Base-by-base conservation (phyloP, 2,329 filamentous ascomycete genomes). In the Paecilomyces dactylethromorphus region DNA sequence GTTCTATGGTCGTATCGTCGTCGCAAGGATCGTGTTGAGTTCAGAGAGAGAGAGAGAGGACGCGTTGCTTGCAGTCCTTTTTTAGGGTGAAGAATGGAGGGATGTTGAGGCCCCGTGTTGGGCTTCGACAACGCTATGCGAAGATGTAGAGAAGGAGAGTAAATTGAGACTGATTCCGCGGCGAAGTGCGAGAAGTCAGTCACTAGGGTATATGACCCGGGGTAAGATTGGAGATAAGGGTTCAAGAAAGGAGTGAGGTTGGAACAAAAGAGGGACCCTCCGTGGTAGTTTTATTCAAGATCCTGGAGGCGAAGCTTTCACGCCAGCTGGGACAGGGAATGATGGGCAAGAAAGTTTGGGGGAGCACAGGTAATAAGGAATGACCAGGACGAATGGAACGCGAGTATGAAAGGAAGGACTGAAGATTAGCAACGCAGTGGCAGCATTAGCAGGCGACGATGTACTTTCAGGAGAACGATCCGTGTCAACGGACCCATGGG, bases 401-500 rank as follows among this genome's bases (percentile, higher is more conserved):
- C 50, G 21, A 52, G 50, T 11, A 29, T 22, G 26, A 29, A 29
- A 52, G 21, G 50, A 52, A 21, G 15, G 21, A 29, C 21, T 24
- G 26, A 52, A 18, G 18, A 12, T 26, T 52, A 52, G 24, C 49
- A 52, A 18, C 49, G 49, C 50, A 24, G 21, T 52, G 50, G 50
- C 50, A 52, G 21, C 50, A 29, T 52, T 52, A 13, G 21, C 50
- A 52, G 50, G 18, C 18, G 15, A 11, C 18, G 26, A 52, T 52
- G 50, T 18, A 22, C 26, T 26, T 24, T 52, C 50, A 52, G 50
- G 50, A 52, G 22, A 52, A n/a, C 5, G 22, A 29, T 52, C 39
- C 39, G 39, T 45, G 39, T 45, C 39, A 8, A 52, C 50, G 50
- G 50, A 52, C 21, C 50, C 50, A 61, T 60, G 61, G 56, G 55